Evolutionary conservation across 1,139 yeast genomes (phyloP).

Genomic region (Yamadazyma siamensis): DNA sequence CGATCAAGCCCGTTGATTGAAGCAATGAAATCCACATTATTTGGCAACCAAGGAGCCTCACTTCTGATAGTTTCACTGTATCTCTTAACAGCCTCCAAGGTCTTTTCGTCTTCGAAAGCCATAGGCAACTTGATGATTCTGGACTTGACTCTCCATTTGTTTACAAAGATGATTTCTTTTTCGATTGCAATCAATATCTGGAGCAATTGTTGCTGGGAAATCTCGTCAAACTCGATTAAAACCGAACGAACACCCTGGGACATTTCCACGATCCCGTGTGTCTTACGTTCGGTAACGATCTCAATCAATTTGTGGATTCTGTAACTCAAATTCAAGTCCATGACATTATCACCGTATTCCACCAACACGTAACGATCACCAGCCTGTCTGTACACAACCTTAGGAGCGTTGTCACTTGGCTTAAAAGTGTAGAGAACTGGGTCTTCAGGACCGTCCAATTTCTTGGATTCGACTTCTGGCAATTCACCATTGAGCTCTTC

Average conservation of each 20-base stretch:
- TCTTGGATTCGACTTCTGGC: conserved; percentile 20
- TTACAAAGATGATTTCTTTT: conserved; percentile 64
- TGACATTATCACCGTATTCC: conserved; percentile 84
- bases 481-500: conserved; percentile 40
- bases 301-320: conserved; percentile 80
- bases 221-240: conserved; percentile 70
- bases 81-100: conserved; percentile 83
- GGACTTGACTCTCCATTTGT: conserved; percentile 83
- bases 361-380: conserved; percentile 91
- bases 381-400: conserved; percentile 87
- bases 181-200: conserved; percentile 70
- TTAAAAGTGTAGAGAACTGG: conserved; percentile 59
- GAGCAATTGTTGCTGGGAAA: conserved; percentile 61
- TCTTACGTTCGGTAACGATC: conserved; percentile 60
- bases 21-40: conserved; percentile 93
- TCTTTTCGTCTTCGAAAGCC: conserved; percentile 92
- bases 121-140: conserved; percentile 83
- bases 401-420: conserved; percentile 54
- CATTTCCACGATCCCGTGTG: conserved; percentile 87
- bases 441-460: conserved; percentile 41
- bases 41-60: conserved; percentile 96
- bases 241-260: conserved; percentile 97
- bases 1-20: conserved; percentile 79
- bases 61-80: conserved; percentile 91
- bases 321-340: conserved; percentile 83